Evolutionary conservation across 306 rosid genomes (phyloP), one percentile per base, ranked within the genome.

Genomic region (barrel medic (Medicago truncatula)): DNA sequence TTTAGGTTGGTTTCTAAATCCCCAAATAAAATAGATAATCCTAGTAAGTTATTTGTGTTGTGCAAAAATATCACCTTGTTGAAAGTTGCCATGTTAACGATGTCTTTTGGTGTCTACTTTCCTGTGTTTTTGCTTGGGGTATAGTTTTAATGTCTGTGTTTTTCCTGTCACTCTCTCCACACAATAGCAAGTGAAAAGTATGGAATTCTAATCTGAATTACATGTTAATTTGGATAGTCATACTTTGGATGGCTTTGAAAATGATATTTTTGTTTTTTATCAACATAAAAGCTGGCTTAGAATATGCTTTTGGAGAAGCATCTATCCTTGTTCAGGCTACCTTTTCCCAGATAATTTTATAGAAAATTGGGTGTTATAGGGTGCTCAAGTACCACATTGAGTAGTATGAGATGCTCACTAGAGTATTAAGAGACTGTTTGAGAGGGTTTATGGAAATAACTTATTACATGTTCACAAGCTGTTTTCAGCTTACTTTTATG

Each of bases 51-150:
- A 36, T 63, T 70, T 28, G 67, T 60, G 23, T 77, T 57, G 31
- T 39, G 43, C 61, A 8, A 39, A 11, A 44, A 56, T 46, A 52
- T 28, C 52, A 17, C 34, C 40, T 52, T 61, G 23, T 69, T 52
- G 43, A 77, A 44, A 52, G 40, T 68, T 77, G 14, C 31, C 54
- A 49, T 77, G 44, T 52, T 68, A 52, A 58, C 70, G 12, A 41
- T 31, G 23, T 57, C 25, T 16, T 12, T 17, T 77, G 75, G 43
- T 67, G 46, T 17, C 50, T 67, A 66, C 36, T 41, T 3, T 28
- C 38, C 6, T 23, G n/a, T 56, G 25, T 67, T 77, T 77, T 40
- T 20, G 0, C 5, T 54, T 25, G 54, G 59, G 5, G 7, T 54
- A 41, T 41, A 9, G 36, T 76, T 58, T 69, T 13, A 17, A 44